Evolutionary conservation across 1,139 yeast species (phyloP).

Genomic region (Geotrichum candidum): DNA sequence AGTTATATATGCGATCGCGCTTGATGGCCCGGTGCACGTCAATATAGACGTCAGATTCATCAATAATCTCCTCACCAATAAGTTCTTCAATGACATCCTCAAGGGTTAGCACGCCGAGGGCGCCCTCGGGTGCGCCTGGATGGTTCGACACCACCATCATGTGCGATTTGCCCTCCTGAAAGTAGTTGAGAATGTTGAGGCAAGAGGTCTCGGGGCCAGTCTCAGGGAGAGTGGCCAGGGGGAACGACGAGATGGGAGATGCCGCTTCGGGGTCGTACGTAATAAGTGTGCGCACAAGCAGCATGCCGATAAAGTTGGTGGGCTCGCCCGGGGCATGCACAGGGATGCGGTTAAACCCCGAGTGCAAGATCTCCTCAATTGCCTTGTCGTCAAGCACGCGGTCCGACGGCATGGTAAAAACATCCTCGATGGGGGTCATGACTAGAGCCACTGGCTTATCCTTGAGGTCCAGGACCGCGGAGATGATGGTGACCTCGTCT

Average conservation of each 20-base stretch:
- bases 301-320: constrained; percentile 90
- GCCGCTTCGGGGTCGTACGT: constrained; percentile 97
- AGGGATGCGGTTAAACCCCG: constrained; percentile 96
- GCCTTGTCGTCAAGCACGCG: constrained; percentile 73
- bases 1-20: constrained; percentile 25
- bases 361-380: constrained; percentile 84
- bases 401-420: constrained; percentile 83
- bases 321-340: constrained; percentile 89
- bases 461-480: constrained; percentile 88
- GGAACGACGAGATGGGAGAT: constrained; percentile 85
- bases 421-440: constrained; percentile 93
- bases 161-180: constrained; percentile 96
- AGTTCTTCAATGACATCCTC: constrained; percentile 98
- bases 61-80: constrained; percentile 96
- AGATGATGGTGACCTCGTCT: constrained; percentile 93
- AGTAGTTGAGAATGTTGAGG: constrained; percentile 84
- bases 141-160: constrained; percentile 87
- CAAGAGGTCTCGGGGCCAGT: constrained; percentile 90
- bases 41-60: constrained; percentile 91
- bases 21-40: constrained; percentile 85
- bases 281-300: constrained; percentile 82
- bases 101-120: constrained; percentile 83
- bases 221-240: constrained; percentile 93
- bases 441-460: constrained; percentile 81
- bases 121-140: constrained; percentile 87